Evolutionary conservation across 208 protist species (phyloP).

Genomic region (Leishmania amazonensis): DNA sequence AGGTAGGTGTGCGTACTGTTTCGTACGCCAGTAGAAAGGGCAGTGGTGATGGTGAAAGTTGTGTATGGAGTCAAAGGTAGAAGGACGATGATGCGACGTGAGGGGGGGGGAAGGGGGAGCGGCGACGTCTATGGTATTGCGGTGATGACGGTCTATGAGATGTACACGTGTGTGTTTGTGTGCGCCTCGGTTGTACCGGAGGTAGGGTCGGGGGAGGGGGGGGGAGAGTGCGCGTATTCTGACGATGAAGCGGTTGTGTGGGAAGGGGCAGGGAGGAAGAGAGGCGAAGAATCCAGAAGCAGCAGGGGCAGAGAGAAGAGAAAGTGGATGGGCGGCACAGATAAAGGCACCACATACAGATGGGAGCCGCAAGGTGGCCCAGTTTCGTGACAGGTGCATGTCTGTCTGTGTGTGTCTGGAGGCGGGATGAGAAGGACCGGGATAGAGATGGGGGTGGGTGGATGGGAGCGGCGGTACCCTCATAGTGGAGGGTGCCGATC

Average conservation of each 20-base stretch:
- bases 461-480: background rate
- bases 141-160: background rate
- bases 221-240: background rate
- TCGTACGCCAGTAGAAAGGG: background rate
- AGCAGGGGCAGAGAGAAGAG: background rate
- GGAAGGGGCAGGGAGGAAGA: too few relatives aligned
- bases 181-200: background rate
- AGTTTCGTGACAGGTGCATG: too few relatives aligned
- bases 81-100: slow-evolving; percentile 16
- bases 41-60: background rate
- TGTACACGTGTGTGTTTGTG: background rate
- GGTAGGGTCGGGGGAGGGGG: background rate
- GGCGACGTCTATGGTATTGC: background rate
- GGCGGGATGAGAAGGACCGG: too few relatives aligned
- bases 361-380: background rate
- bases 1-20: background rate
- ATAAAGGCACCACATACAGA: background rate
- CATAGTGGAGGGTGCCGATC: background rate
- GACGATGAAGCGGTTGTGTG: background rate
- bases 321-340: background rate
- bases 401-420: too few relatives aligned
- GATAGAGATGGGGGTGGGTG: background rate
- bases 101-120: too few relatives aligned
- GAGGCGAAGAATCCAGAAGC: background rate
- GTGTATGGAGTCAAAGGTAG: background rate